These are phyloP conservation scores for Mycena vitilis DNA, from an alignment of 768 basidiomycete genomes.

Conservation along the genomic window DNA sequence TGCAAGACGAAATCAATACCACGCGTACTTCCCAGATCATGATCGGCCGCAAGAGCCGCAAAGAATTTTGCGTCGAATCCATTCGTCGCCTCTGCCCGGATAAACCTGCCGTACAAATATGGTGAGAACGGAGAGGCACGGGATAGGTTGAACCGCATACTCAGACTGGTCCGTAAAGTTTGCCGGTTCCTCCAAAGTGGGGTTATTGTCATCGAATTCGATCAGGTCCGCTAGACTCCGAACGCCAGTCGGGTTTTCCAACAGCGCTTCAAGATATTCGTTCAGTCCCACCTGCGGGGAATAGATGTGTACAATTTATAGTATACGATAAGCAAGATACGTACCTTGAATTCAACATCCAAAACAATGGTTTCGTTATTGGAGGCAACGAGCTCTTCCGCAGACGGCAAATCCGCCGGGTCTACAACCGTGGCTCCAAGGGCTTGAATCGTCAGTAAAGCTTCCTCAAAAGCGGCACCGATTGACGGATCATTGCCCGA, in stretches of 20 bases:
- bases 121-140: background rate
- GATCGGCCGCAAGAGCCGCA: slow-evolving; percentile 55
- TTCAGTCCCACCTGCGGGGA: slow-evolving; percentile 60
- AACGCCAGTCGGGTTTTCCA: slow-evolving; percentile 67
- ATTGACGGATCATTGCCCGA: slow-evolving; percentile 49
- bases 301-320: background rate
- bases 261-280: slow-evolving; percentile 57
- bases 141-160: slow-evolving; percentile 36
- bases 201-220: slow-evolving; percentile 64
- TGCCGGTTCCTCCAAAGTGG: slow-evolving; percentile 58
- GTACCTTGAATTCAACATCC: slow-evolving; percentile 67
- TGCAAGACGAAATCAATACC: slow-evolving; percentile 68
- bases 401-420: slow-evolving; percentile 69
- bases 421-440: slow-evolving; percentile 67
- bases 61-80: slow-evolving; percentile 59
- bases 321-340: background rate
- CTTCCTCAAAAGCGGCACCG: slow-evolving; percentile 51
- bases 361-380: slow-evolving; percentile 67
- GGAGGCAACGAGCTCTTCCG: slow-evolving; percentile 57
- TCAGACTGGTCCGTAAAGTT: slow-evolving; percentile 49
- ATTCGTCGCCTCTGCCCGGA: slow-evolving; percentile 50
- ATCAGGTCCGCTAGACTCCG: slow-evolving; percentile 68
- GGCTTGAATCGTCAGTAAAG: slow-evolving; percentile 48
- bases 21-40: slow-evolving; percentile 59
- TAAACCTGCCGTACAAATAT: slow-evolving; percentile 46